These are phyloP conservation scores for Solanum peruvianum DNA, from an alignment of 257 asterid genomes.

Conservation along the genomic window DNA sequence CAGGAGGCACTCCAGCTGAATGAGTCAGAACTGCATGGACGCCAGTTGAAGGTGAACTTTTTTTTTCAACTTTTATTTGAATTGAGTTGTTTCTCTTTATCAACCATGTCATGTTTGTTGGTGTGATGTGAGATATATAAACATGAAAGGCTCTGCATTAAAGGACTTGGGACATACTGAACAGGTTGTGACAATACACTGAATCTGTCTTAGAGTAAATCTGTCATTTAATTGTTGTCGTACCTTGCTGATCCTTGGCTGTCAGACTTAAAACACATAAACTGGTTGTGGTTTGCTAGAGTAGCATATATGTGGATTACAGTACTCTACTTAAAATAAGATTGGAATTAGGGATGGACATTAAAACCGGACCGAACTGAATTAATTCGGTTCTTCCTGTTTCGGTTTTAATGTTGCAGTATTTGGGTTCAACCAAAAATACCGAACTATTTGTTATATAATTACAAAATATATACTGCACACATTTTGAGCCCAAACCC, in stretches of 20 bases:
- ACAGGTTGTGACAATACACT: not conserved
- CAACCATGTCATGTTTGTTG: not conserved
- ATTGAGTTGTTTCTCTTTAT: not conserved
- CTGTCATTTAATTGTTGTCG: not conserved
- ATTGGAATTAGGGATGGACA: not conserved
- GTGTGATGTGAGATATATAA: not conserved
- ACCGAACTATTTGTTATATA: not conserved
- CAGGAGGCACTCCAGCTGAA: conserved; percentile 83
- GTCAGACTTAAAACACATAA: not conserved
- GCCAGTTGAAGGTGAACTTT: conserved; percentile 68
- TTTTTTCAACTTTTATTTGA: not conserved
- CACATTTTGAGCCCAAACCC: not conserved
- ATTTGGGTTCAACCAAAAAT: not conserved
- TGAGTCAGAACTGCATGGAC: conserved; percentile 95
- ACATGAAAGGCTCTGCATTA: not conserved
- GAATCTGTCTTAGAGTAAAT: not conserved
- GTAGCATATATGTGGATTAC: not conserved
- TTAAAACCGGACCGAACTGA: not conserved
- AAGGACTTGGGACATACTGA: not conserved
- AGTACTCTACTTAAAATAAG: not conserved
- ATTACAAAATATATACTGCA: not conserved
- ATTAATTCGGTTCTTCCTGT: not conserved
- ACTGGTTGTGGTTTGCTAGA: not conserved
- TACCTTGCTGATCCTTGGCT: not conserved
- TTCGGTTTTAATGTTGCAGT: not conserved